Percentiles rank a stretch among this genome's conserved stretches.
Evolutionary conservation across 345 rosid species (phyloP).

Genomic region (Citrus medica): DNA sequence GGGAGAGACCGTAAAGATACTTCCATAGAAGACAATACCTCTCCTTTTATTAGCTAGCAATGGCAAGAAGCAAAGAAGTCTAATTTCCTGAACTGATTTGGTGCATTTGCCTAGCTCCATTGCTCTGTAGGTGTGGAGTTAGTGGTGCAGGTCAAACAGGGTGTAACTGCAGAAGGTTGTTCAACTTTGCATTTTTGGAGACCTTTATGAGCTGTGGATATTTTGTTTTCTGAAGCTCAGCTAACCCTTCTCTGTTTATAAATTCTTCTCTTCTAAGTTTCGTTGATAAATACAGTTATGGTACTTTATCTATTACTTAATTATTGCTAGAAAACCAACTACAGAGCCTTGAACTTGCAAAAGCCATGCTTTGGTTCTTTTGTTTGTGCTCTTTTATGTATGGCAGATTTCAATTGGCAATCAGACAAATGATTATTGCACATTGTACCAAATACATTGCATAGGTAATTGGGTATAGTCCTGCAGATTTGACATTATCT

Average conservation of each 20-base stretch:
- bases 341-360: neutral
- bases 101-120: neutral
- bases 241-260: neutral
- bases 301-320: neutral
- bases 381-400: neutral
- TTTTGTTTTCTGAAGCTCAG: neutral
- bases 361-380: neutral
- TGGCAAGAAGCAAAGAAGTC: neutral
- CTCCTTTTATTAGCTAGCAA: neutral
- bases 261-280: neutral
- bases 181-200: neutral
- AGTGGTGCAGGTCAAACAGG: neutral
- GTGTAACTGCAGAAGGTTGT: neutral
- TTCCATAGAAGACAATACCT: neutral
- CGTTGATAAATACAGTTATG: neutral
- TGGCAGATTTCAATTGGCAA: neutral
- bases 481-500: neutral
- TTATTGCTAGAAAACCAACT: neutral
- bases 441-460: neutral
- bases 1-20: neutral
- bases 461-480: neutral
- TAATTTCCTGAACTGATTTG: neutral
- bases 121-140: neutral
- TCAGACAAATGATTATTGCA: neutral
- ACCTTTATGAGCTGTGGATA: neutral